Conservation (phyloP, 1,139 yeast species). For the Geotrichum fermentans region DNA sequence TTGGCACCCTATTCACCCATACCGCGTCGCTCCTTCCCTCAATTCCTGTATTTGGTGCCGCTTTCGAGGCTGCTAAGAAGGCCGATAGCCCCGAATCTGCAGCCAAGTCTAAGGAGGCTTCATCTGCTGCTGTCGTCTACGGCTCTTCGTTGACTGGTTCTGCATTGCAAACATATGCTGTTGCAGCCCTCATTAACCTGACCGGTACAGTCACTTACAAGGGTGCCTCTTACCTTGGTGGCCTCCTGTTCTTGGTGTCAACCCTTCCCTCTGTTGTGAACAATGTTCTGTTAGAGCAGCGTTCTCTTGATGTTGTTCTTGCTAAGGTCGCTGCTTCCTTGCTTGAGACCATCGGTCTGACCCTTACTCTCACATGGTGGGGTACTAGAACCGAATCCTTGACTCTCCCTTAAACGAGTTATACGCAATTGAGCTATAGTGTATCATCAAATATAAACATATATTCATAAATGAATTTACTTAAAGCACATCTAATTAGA, state of each 20-base stretch:
- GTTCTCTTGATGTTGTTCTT: conserved; percentile 37
- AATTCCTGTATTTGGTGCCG: conserved; percentile 42
- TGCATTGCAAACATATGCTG: conserved; percentile 41
- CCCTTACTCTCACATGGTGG: conserved; percentile 40
- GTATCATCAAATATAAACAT: neutral
- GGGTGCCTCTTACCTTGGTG: conserved; percentile 42
- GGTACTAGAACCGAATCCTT: conserved; percentile 25
- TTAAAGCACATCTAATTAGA: no score
- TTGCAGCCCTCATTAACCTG: conserved; percentile 39
- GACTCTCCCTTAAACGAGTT: conserved; percentile 10
- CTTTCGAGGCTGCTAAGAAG: conserved; percentile 38
- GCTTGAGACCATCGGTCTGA: conserved; percentile 43
- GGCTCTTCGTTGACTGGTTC: conserved; percentile 38
- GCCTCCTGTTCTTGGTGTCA: conserved; percentile 39
- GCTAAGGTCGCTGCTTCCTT: conserved; percentile 37
- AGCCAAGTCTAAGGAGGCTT: conserved; percentile 35
- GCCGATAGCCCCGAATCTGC: conserved; percentile 38
- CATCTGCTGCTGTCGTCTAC: conserved; percentile 38
- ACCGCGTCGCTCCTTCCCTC: conserved; percentile 36
- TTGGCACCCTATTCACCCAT: conserved; percentile 42
- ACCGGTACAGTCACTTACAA: conserved; percentile 39
- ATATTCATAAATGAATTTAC: neutral
- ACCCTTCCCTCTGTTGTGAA: conserved; percentile 39
- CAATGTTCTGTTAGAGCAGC: conserved; percentile 37
- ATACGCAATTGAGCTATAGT: neutral